Evolutionary conservation across 441 rosid genomes (phyloP), one percentile per base, ranked within the genome.

Genomic region (Gossypium schwendimanii): DNA sequence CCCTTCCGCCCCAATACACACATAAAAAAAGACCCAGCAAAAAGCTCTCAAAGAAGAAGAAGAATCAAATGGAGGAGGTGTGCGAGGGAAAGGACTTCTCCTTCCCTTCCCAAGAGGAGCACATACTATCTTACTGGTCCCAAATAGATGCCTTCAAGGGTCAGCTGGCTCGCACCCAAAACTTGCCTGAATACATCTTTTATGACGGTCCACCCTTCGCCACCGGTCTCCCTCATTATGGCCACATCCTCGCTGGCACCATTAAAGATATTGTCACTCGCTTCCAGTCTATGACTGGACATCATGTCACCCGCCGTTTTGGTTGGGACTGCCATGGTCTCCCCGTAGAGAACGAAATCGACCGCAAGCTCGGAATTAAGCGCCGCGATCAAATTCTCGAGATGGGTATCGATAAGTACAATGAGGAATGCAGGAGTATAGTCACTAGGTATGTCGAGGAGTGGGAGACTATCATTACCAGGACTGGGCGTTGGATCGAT

Each of bases 281-380:
- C 14, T 95, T 88, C 73, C 95, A 95, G 85, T 68, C 96, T 59
- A 89, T 89, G 95, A 82, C 82, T 6, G 98, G 99, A 3, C 88
- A 88, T 82, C 99, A 95, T 65, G 99, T 95, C 24, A 91, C 97
- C 2, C 93, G 99, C n/a, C 84, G 99, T 3, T 95, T 95, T 65
- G 99, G 99, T 0, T 95, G 98, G 99, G 99, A 95, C 61, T 95
- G 99, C 81, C 99, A 95, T 50, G 99, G 99, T n/a, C 73, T 95
- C 18, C 99, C 98, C 0, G 95, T 95, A 1, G 99, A 95, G 84
- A 87, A 87, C 57, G 97, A 93, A 91, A 95, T 95, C 66, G 97
- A 93, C 70, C 64, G 78, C 79, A 85, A 84, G 36, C 64, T 93
- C 53, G 85, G 90, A 28, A 91, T 93, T 1, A 80, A 81, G 81